Evolutionary conservation across 1,284 basidiomycete species (phyloP), one percentile per base, ranked within the genome.

Genomic region (Tylopilus microsporus): DNA sequence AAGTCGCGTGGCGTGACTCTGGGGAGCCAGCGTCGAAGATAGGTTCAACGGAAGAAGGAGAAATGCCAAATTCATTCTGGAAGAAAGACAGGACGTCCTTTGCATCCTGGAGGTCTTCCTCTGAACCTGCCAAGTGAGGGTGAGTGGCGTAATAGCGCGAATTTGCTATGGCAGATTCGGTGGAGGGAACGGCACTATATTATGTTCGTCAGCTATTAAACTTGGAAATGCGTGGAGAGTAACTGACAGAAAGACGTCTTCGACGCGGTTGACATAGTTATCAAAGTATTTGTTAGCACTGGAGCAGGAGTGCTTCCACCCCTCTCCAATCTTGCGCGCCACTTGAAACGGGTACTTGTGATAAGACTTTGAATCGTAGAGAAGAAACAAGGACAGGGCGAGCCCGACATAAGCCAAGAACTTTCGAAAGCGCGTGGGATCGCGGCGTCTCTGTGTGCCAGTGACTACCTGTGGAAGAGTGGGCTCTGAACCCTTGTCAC

Each of bases 111-210:
- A 85, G 77, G 71, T 91, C 89, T 60, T 82, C 81, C 1, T 73
- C 65, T 15, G 86, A 84, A 36, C 89, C 87, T 4, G 88, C 88
- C 50, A 90, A 74, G 71, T 91, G 89, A 32, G 89, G 88, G 62
- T 85, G 82, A 1, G 81, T 82, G 3, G 85, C 84, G 70, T 82
- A 87, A 41, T 74, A 69, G 34, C 81, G 81, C 34, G 85, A 89
- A 9, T 80, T 62, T 19, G 52, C 56, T 8, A 72, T 32, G 3
- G 71, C 70, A 21, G 64, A 70, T 36, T 70, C 64, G 9, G 60
- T 59, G 34, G 65, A 65, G 15, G 66, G 69, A 30, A 71, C 60
- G 5, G 53, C 52, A 37, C 68, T 72, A n/a, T 43, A 49, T n/a
- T 36, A 25, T 5, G 32, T 41, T 41, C 16, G 49, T 70, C 48